Evolutionary conservation across 345 rosid genomes (phyloP).

Genomic region (Raphanus raphanistrum): DNA sequence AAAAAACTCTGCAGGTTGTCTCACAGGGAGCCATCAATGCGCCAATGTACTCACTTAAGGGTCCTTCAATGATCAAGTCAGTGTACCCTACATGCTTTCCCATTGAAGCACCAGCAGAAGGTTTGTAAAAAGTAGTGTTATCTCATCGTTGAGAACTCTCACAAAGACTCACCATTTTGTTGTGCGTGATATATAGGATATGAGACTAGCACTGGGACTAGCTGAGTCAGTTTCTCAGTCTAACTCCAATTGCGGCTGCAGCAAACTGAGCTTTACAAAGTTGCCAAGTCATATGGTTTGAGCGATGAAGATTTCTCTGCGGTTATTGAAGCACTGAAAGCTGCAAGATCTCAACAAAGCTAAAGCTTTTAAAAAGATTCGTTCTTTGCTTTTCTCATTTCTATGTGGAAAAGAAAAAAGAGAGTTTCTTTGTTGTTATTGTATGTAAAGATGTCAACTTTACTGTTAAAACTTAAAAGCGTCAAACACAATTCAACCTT

Average conservation of each 20-base stretch:
- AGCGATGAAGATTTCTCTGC: constrained; percentile 90
- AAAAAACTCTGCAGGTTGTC: constrained; percentile 55
- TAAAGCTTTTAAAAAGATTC: neutral
- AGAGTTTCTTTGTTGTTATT: neutral
- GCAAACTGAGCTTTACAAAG: constrained; percentile 85
- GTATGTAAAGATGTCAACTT: constrained; percentile 19
- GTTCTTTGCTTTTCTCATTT: neutral
- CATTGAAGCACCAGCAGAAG: constrained; percentile 96
- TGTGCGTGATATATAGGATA: constrained; percentile 58
- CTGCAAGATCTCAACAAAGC: constrained; percentile 36
- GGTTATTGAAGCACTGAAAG: constrained; percentile 81
- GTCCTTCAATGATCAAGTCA: constrained; percentile 82
- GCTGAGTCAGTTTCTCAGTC: constrained; percentile 91
- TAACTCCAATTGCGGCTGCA: constrained; percentile 87
- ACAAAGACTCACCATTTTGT: neutral
- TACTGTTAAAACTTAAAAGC: neutral
- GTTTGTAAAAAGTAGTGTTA: constrained; percentile 45
- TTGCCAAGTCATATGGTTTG: constrained; percentile 78
- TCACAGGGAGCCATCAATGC: constrained; percentile 90
- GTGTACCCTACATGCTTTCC: constrained; percentile 82
- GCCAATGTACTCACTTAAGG: constrained; percentile 87
- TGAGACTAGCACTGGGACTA: constrained; percentile 83
- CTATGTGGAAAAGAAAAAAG: neutral
- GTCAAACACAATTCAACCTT: constrained; percentile 31
- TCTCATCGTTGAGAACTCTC: constrained; percentile 17